Base-by-base conservation (phyloP, 345 rosid genomes). In the Pistacia atlantica region DNA sequence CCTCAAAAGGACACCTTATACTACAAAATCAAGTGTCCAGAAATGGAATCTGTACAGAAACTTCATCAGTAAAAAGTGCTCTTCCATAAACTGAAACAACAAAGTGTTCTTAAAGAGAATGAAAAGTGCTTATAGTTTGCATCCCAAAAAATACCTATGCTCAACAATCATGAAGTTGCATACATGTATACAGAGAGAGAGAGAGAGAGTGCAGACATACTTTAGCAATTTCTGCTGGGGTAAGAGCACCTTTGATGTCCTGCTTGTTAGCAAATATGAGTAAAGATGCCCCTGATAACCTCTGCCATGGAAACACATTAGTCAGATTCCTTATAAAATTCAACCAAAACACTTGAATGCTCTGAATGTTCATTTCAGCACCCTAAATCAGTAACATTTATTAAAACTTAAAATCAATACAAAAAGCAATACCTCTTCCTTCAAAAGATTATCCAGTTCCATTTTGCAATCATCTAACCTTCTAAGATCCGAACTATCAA, bases 371-470 rank as follows among this genome's bases (percentile, higher is more conserved):
- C 58, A n/a, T 38, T 57, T 42, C 35, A 71, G 65, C 42, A 48
- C 17, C 63, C 57, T 8, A 62, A 62, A 62, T 28, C 68, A 73
- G 46, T 17, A 73, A 7, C 57, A 46, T 52, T 17, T 18, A 13
- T 17, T 45, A 4, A 14, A 31, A 25, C 13, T 60, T 52, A 20
- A 54, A 37, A 54, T 11, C 6, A 42, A 42, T 38, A n/a, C 13
- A 63, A 33, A 11, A 46, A 14, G 11, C 63, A 2, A 66, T 86
- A 93, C 99, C 97, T 93, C 97, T 91, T 96, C 99, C 78, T 93
- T 96, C 73, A 96, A 86, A 71, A 96, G 93, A 84, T 96, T 96
- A 67, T 93, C 90, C 75, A 93, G 93, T 65, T 96, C 97, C 92
- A 89, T 82, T 82, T 85, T 90, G 83, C 99, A 96, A 79, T 95